phyloP scores from a whole-genome alignment of 2,329 filamentous ascomycete genomes.

The Phialophora tarda region DNA sequence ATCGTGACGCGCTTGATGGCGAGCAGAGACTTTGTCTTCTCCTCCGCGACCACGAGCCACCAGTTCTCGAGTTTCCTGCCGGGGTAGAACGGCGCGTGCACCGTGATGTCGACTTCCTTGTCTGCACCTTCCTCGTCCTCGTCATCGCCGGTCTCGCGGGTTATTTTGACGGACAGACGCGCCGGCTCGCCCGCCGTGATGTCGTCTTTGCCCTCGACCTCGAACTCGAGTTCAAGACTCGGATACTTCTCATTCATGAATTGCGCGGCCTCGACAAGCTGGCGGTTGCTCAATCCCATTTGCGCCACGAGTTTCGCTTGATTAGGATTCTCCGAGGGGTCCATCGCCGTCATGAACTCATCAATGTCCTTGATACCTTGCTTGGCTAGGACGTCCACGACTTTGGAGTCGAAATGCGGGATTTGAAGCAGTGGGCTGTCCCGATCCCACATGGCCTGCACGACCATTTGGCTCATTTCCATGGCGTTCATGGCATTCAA shows the following conservation, averaged over 20 bases:
- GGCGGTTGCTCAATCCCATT: conserved; percentile 77
- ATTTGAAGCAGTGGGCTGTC: conserved; percentile 98
- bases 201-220: conserved; percentile 78
- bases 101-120: conserved; percentile 73
- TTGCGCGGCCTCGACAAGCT: conserved; percentile 84
- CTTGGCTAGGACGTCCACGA: conserved; percentile 56
- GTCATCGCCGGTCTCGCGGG: conserved; percentile 61
- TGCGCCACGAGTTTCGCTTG: conserved; percentile 75
- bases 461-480: conserved; percentile 99
- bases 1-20: conserved; percentile 96
- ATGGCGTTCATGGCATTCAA: conserved; percentile 98
- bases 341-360: conserved; percentile 99
- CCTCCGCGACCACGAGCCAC: conserved; percentile 97
- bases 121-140: conserved; percentile 39
- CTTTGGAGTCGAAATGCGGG: conserved; percentile 85
- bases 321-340: conserved; percentile 86
- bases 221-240: conserved; percentile 88
- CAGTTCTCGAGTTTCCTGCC: conserved; percentile 93
- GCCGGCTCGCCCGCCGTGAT: conserved; percentile 81
- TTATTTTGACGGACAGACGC: conserved; percentile 81
- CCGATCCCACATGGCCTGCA: conserved; percentile 98
- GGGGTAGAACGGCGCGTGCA: conserved; percentile 95
- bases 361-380: conserved; percentile 86
- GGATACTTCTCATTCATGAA: conserved; percentile 98
- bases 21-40: conserved; percentile 82